Evolutionary conservation across 2,329 filamentous ascomycete species (phyloP).

Genomic region (Fusarium anthophilum): DNA sequence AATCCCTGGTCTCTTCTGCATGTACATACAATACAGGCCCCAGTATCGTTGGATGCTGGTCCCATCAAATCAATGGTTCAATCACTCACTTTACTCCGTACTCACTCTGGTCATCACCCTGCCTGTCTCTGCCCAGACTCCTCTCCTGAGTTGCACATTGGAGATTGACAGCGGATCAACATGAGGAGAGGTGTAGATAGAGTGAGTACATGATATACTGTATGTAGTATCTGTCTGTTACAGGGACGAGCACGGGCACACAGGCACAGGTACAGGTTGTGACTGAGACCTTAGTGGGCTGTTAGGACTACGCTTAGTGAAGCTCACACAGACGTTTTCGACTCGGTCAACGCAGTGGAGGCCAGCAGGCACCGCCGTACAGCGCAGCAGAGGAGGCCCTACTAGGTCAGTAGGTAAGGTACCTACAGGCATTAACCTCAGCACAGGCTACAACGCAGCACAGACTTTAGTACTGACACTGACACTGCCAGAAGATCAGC

Average conservation of each 20-base stretch:
- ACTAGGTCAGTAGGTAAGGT: neutral
- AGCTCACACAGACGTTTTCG: constrained; percentile 28
- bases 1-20: constrained; percentile 6
- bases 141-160: constrained; percentile 34
- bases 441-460: neutral
- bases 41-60: constrained; percentile 29
- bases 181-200: constrained; percentile 14
- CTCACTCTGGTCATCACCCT: constrained; percentile 27
- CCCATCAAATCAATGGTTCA: constrained; percentile 21
- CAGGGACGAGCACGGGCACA: constrained; percentile 29
- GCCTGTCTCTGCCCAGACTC: constrained; percentile 18
- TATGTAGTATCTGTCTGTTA: constrained; percentile 16
- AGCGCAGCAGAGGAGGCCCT: neutral
- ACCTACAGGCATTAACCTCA: neutral
- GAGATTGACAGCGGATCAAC: constrained; percentile 31
- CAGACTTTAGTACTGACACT: neutral
- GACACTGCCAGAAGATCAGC: constrained; percentile 25
- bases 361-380: neutral
- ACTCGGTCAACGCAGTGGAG: neutral
- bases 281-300: constrained; percentile 21
- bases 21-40: constrained; percentile 6
- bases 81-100: constrained; percentile 16
- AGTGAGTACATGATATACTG: constrained; percentile 2
- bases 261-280: constrained; percentile 16
- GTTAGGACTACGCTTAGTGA: constrained; percentile 24